Evolutionary conservation across 106 monocot genomes (phyloP), one percentile per base, ranked within the genome.

Genomic region (Allium fistulosum): DNA sequence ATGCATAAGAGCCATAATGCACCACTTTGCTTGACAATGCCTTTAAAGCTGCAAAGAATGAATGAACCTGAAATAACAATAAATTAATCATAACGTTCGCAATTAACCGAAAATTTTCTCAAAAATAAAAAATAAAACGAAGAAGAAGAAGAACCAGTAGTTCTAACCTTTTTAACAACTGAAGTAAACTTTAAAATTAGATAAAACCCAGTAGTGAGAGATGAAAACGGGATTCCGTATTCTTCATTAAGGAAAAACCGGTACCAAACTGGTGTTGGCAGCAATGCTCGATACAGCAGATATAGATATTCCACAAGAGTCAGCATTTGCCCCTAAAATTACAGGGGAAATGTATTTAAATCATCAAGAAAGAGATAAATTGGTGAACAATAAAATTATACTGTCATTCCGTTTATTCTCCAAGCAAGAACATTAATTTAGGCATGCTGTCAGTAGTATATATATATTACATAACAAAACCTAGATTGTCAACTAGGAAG

Each of bases 221-320:
- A 90, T 46, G 94, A 94, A 76, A 94, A 91, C 4, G 91, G 85
- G 64, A 87, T 85, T 6, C 94, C 94, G 68, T 91, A 94, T 71
- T 91, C 94, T 66, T 88, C 91, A 79, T 94, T 91, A 51, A 94
- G 80, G 76, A 94, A 94, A 76, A 94, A 94, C 14, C 94, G 84
- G 53, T 91, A 90, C 90, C 94, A 94, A 77, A 94, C 85, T 55
- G 94, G 85, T 49, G 90, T 72, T 61, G 94, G 94, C 67, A 94
- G 77, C 51, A 91, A 75, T 57, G 90, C 87, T 57, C 94, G 94
- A 68, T 94, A 94, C 53, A 90, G 77, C 11, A 91, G 94, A 4
- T 91, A 73, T 57, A 94, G 71, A 74, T 94, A 90, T 62, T 94
- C 94, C 69, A 94, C 87, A 49, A 94, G 70, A 4, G 94, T 94